These are phyloP conservation scores for Rhodotorula sp. DNA, from an alignment of 1,284 basidiomycete genomes.

Conservation along the genomic window DNA sequence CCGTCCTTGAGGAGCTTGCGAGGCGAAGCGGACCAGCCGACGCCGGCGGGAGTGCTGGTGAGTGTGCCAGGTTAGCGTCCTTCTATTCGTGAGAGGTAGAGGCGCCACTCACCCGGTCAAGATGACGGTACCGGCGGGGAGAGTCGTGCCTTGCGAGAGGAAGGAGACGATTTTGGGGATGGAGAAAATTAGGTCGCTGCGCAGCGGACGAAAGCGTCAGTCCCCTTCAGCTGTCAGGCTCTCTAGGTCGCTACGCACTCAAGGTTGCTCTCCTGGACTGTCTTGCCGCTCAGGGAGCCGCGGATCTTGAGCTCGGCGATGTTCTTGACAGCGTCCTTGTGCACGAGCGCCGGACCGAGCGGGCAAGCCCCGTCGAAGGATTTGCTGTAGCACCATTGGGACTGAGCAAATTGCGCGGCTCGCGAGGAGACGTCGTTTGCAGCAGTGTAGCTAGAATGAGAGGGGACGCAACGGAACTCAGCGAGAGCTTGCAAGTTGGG, in stretches of 20 bases:
- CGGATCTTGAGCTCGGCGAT: slow-evolving; percentile 44
- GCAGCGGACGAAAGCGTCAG: background rate
- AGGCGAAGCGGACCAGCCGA: slow-evolving; percentile 49
- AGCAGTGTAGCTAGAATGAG: slow-evolving; percentile 39
- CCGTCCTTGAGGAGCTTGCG: slow-evolving; percentile 47
- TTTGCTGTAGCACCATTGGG: slow-evolving; percentile 50
- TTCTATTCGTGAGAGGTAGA: background rate
- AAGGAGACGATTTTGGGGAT: slow-evolving; percentile 51
- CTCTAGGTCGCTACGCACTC: slow-evolving; percentile 42
- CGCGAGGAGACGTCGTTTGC: slow-evolving; percentile 52
- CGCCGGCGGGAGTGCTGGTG: slow-evolving; percentile 48
- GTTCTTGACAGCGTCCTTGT: slow-evolving; percentile 39
- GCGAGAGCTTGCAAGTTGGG: too few relatives aligned
- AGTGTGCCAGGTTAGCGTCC: background rate
- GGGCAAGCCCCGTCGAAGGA: slow-evolving; percentile 53
- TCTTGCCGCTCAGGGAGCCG: slow-evolving; percentile 47
- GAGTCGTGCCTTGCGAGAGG: slow-evolving; percentile 42
- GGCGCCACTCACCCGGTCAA: slow-evolving; percentile 39
- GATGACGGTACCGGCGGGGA: slow-evolving; percentile 41
- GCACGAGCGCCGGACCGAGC: slow-evolving; percentile 41
- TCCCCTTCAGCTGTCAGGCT: background rate
- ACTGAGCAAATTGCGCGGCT: slow-evolving; percentile 42
- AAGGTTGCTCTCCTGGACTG: slow-evolving; percentile 48
- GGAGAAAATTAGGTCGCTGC: slow-evolving; percentile 51
- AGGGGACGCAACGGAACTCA: background rate